Evolutionary conservation across 371 early-diverging fungal genomes (phyloP).

Genomic region (Mucor irregularis): DNA sequence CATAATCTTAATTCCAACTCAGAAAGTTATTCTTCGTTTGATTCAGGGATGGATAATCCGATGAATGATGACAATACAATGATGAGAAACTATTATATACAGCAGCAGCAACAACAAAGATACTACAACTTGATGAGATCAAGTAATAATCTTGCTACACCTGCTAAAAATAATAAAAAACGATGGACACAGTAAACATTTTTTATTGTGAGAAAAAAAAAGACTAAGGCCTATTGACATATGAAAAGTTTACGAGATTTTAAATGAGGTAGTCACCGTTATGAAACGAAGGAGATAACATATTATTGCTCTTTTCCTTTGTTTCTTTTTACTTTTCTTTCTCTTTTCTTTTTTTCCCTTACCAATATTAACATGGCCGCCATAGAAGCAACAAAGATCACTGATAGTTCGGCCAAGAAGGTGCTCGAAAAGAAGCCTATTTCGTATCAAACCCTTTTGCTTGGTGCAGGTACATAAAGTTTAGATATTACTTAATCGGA

Average conservation of each 20-base stretch:
- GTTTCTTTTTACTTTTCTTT: not conserved
- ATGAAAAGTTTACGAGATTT: not conserved
- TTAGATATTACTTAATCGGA: too few species aligned
- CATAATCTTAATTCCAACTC: too few species aligned
- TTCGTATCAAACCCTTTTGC: constrained; percentile 60
- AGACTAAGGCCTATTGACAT: not conserved
- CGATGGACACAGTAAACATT: not conserved
- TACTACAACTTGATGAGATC: not conserved
- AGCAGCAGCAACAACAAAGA: not conserved
- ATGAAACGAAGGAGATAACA: not conserved
- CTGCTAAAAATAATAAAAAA: not conserved
- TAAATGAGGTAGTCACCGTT: not conserved
- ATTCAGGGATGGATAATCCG: too few species aligned
- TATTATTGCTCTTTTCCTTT: not conserved
- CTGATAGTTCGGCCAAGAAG: not conserved
- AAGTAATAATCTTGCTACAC: not conserved
- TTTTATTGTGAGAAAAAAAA: not conserved
- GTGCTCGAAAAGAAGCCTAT: constrained; percentile 61
- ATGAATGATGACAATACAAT: not conserved
- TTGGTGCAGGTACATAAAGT: constrained; percentile 56
- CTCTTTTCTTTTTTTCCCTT: not conserved
- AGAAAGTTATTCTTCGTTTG: too few species aligned
- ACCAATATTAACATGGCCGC: not conserved
- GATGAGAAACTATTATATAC: too few species aligned
- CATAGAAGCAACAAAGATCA: not conserved